Base-by-base conservation (phyloP, 129 eudicot genomes). In the Sambucus nigra region DNA sequence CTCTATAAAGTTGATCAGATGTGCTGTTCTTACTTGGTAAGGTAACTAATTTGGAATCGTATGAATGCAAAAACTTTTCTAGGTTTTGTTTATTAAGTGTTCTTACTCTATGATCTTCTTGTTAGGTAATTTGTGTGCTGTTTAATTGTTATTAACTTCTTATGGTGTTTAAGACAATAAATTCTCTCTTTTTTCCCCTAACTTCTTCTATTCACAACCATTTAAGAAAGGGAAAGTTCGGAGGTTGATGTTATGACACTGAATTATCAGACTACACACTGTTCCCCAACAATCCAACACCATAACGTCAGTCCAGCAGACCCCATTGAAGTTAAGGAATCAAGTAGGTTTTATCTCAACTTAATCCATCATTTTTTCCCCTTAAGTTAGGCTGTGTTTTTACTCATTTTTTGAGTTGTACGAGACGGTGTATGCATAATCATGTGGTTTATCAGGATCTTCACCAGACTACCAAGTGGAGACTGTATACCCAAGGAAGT, bases 311-410 rank as follows among this genome's bases (percentile, higher is more conserved):
- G 25, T 58, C 51, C 91, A 47, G 59, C 65, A 47, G 87, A 57
- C 45, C 67, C 29, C 23, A 51, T 33, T 55, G 68, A 67, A 68
- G 31, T 40, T 21, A 74, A 53, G 63, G 76, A 76, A 54, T 69
- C 68, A 73, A 49, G 97, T 83, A 80, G 24, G 80, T 66, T 57
- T 33, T 42, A 24, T 59, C 63, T 57, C 65, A 50, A 52, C 65
- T 63, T 65, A 60, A 16, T 27, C 21, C 41, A 27, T 41, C 40
- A 28, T 19, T 53, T 19, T 60, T 29, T 9, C 25, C 48, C 22
- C 51, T 53, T 53, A 39, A 23, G 51, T 11, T 64, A 12, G 62
- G 31, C 16, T 23, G 23, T 31, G 20, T 44, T 47, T 27, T 21
- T 51, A 28, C 58, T 47, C 53, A 71, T n/a, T 48, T 45, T 44